Conservation (phyloP, 2,329 filamentous ascomycete species). For the Aureobasidium uvarum region DNA sequence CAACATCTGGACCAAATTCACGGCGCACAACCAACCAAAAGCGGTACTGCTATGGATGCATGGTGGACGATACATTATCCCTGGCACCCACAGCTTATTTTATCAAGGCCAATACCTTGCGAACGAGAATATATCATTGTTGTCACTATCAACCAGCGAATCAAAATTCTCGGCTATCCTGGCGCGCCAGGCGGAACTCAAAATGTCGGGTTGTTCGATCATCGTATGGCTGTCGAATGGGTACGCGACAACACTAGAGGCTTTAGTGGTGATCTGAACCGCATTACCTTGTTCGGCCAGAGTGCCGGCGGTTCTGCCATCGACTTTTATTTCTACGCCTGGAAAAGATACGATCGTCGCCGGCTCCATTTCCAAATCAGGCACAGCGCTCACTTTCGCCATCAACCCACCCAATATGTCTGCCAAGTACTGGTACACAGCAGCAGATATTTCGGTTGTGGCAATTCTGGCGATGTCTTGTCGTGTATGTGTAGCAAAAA, state of each 20-base stretch:
- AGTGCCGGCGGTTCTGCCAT: slow-evolving; percentile 37
- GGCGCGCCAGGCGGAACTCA: slow-evolving; percentile 24
- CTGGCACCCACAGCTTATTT: not conserved
- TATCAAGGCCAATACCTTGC: not conserved
- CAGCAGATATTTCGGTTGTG: slow-evolving; percentile 45
- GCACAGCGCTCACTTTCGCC: slow-evolving; percentile 47
- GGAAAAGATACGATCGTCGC: slow-evolving; percentile 40
- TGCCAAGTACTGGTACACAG: slow-evolving; percentile 46
- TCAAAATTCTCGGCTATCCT: slow-evolving; percentile 17
- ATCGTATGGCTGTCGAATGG: slow-evolving; percentile 43
- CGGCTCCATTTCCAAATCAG: slow-evolving; percentile 43
- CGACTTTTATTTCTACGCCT: slow-evolving; percentile 37
- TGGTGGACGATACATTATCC: not conserved
- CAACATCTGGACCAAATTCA: not conserved
- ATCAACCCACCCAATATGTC: slow-evolving; percentile 41
- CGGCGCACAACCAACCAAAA: not conserved
- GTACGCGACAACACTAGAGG: slow-evolving; percentile 40
- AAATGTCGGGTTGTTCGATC: slow-evolving; percentile 44
- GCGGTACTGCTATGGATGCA: not conserved
- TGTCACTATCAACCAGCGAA: slow-evolving; percentile 4
- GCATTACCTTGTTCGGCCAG: slow-evolving; percentile 44
- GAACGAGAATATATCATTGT: not conserved
- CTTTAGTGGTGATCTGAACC: slow-evolving; percentile 40
- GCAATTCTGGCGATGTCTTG: slow-evolving; percentile 33
- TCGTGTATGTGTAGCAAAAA: slow-evolving; percentile 31